These are phyloP conservation scores for Vitis labrusca DNA, from an alignment of 164 flowering plant genomes.

Conservation along the genomic window DNA sequence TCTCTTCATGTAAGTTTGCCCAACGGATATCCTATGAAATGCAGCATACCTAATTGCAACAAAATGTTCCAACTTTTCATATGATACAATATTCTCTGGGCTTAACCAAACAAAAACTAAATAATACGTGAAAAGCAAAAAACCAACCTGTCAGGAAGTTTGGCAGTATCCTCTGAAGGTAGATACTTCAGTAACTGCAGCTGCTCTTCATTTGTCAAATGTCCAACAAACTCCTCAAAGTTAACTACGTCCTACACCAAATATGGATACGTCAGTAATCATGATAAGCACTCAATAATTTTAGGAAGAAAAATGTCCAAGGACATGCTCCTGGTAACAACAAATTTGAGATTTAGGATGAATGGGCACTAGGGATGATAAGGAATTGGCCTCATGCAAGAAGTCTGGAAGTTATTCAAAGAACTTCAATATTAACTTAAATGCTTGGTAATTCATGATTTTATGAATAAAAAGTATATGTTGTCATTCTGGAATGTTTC, in stretches of 20 bases:
- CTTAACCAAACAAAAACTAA: neutral
- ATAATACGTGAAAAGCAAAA: conserved; percentile 9
- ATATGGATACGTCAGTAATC: conserved; percentile 14
- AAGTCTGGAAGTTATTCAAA: neutral
- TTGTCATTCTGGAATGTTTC: neutral
- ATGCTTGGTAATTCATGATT: neutral
- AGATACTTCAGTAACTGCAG: conserved; percentile 65
- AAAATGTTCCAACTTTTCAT: too few species aligned
- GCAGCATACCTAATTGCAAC: neutral
- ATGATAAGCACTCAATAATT: conserved; percentile 5
- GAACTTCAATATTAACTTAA: neutral
- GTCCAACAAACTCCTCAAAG: conserved; percentile 57
- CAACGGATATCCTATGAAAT: neutral
- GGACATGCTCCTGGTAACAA: neutral
- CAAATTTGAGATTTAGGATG: neutral
- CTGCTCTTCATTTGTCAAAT: conserved; percentile 73
- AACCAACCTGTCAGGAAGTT: conserved; percentile 60
- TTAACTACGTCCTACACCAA: conserved; percentile 69
- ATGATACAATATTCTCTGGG: neutral
- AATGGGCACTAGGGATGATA: neutral
- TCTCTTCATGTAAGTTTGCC: neutral
- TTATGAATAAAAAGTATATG: neutral
- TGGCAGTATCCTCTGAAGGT: conserved; percentile 56
- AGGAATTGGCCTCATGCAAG: neutral
- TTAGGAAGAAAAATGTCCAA: neutral